Base-by-base conservation (phyloP, 306 rosid genomes). In the Vicia faba region DNA sequence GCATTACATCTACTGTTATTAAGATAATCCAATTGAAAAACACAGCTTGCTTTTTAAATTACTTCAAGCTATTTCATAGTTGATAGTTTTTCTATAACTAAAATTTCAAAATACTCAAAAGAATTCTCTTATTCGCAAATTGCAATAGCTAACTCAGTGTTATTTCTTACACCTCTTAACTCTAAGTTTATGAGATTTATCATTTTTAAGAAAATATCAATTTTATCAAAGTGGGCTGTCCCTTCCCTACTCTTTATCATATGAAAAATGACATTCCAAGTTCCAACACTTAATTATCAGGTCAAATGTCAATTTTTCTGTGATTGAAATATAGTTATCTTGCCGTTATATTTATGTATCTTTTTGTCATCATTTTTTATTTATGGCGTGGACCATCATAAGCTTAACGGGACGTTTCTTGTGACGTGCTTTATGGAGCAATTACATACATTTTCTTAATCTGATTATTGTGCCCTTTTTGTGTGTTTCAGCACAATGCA, bases 401-500 rank as follows among this genome's bases (percentile, higher is more conserved):
- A 41, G 43, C 49, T n/a, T 50, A 50, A 20, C 14, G n/a, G 43
- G 28, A 31, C 9, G 5, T 71, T 69, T 38, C 43, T 46, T 57
- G 23, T 50, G 54, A 77, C 15, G 5, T 65, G 50, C 19, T 43
- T 39, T 67, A 15, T 54, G 50, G 16, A 78, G 49, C 26, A 26
- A 40, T 20, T 65, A 6, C 65, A 49, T 49, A 58, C 45, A 40
- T 31, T 28, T 45, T 61, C 38, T 65, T 68, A 45, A 46, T 31
- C 25, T 8, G 49, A 28, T 61, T 26, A 44, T 38, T 20, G 45
- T 46, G 8, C 11, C 15, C n/a, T 69, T 69, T 61, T 61, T 70
- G 28, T 70, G 66, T 78, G 72, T 75, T 73, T 0, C 81, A 93
- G 99, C 96, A 93, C 82, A 93, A 90, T 72, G 99, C 99, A 35